Percentiles rank a stretch among this genome's conserved stretches.
Evolutionary conservation across 176 grass and related monocot genomes (phyloP).

Genomic region (Bromus sterilis): DNA sequence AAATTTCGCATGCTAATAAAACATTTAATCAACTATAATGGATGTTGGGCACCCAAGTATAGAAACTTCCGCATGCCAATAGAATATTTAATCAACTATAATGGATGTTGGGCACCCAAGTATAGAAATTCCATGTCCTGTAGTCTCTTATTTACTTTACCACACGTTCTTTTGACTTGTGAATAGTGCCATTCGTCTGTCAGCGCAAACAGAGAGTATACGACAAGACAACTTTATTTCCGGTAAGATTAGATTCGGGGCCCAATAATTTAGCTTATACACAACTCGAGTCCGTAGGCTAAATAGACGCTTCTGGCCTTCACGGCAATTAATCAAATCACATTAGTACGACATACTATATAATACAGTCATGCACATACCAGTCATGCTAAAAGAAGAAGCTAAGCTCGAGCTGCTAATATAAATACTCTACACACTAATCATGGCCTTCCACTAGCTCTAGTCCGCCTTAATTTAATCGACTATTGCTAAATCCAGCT

Average conservation of each 20-base stretch:
- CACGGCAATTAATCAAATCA: not conserved
- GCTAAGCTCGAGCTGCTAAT: not conserved
- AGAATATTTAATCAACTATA: too few species aligned
- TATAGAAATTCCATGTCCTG: too few species aligned
- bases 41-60: too few species aligned
- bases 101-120: too few species aligned
- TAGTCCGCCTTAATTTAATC: not conserved
- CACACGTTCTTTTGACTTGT: too few species aligned
- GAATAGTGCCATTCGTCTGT: not conserved
- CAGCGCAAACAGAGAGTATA: not conserved
- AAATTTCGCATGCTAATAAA: too few species aligned
- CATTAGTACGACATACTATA: not conserved
- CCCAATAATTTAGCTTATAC: not conserved
- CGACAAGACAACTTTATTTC: not conserved
- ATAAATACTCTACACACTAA: conserved; percentile 7
- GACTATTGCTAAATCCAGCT: not conserved
- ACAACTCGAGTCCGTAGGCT: not conserved
- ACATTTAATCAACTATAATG: too few species aligned
- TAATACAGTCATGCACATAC: not conserved
- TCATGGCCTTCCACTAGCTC: conserved; percentile 3
- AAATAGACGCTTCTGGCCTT: conserved; percentile 3
- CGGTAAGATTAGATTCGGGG: not conserved
- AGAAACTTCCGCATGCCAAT: too few species aligned
- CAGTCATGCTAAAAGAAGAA: not conserved
- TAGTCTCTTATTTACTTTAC: too few species aligned